These are phyloP conservation scores for Colletotrichum sp. DNA, from an alignment of 2,329 filamentous ascomycete species.

Conservation along the genomic window DNA sequence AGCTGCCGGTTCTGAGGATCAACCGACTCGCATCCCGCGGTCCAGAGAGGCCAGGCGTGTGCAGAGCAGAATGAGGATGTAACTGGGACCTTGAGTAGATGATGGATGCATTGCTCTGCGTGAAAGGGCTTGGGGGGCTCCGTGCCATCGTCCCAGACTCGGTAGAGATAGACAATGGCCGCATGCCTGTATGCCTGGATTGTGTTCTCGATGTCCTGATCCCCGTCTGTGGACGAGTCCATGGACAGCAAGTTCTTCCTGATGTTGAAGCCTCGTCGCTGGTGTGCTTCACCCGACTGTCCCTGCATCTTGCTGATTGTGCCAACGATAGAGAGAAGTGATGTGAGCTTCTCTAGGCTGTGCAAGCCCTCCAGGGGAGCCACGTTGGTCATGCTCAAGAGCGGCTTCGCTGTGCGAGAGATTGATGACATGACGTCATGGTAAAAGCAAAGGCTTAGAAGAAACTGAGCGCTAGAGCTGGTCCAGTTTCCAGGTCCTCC, in stretches of 20 bases:
- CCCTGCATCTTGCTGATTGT: constrained; percentile 29
- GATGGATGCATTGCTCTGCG: constrained; percentile 27
- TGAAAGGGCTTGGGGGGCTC: constrained; percentile 23
- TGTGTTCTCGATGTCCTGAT: constrained; percentile 27
- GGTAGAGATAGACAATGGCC: constrained; percentile 33
- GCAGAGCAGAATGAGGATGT: constrained; percentile 31
- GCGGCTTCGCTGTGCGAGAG: constrained; percentile 27
- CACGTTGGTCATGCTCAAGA: constrained; percentile 26
- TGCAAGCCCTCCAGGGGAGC: constrained; percentile 25
- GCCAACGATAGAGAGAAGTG: constrained; percentile 26
- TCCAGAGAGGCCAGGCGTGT: constrained; percentile 36
- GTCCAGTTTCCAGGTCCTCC: constrained; percentile 22
- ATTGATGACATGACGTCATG: constrained; percentile 35
- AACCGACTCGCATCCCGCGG: constrained; percentile 34
- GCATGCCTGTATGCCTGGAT: constrained; percentile 34
- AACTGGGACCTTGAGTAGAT: constrained; percentile 28
- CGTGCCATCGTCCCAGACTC: constrained; percentile 30
- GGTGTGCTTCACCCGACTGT: constrained; percentile 7
- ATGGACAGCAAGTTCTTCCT: not conserved
- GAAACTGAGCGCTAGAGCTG: constrained; percentile 28
- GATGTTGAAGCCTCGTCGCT: not conserved
- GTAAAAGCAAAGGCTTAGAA: constrained; percentile 33
- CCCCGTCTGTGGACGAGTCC: not conserved
- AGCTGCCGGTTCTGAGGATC: constrained; percentile 24
- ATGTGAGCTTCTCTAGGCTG: constrained; percentile 25